A percentile compares a stretch with the other conserved stretches of the same genome.
Conservation (phyloP, 371 early-diverging fungal genomes). For the Lichtheimia hyalospora region DNA sequence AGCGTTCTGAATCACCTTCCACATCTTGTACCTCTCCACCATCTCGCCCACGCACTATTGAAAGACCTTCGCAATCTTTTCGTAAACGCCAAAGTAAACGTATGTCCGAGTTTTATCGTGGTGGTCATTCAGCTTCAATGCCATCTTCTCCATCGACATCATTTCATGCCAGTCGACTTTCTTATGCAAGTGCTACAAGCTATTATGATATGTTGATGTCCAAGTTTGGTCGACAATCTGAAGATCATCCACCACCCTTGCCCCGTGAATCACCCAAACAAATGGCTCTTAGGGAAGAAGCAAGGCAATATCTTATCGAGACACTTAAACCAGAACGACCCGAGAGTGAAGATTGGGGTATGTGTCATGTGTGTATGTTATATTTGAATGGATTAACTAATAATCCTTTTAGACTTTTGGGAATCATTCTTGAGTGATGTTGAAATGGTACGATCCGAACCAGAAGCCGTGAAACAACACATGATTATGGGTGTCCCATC, state of each 20-base stretch:
- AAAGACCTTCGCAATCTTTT: slow-evolving; percentile 23
- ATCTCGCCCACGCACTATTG: slow-evolving; percentile 6
- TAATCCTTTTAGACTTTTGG: slow-evolving; percentile 39
- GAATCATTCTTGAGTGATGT: slow-evolving; percentile 28
- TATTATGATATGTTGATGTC: slow-evolving; percentile 39
- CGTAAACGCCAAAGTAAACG: slow-evolving; percentile 28
- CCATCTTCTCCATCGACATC: slow-evolving; percentile 10
- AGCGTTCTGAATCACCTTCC: slow-evolving; percentile 10
- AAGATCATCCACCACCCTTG: slow-evolving; percentile 37
- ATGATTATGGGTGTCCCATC: slow-evolving; percentile 74
- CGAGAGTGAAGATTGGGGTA: slow-evolving; percentile 35
- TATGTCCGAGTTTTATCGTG: slow-evolving; percentile 20
- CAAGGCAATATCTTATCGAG: slow-evolving; percentile 1
- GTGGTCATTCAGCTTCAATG: slow-evolving; percentile 1
- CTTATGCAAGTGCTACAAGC: slow-evolving; percentile 16
- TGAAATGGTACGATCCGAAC: slow-evolving; percentile 23
- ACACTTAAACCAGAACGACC: neutral
- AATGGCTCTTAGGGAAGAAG: slow-evolving; percentile 29
- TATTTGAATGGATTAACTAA: neutral
- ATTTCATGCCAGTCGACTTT: slow-evolving; percentile 6
- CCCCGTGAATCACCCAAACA: slow-evolving; percentile 46
- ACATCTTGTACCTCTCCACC: neutral
- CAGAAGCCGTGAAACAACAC: slow-evolving; percentile 24
- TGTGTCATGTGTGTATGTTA: slow-evolving; percentile 1
- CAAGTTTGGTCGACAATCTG: slow-evolving; percentile 31